Conservation (phyloP, 208 protist species). For the Naegleria lovaniensis region DNA sequence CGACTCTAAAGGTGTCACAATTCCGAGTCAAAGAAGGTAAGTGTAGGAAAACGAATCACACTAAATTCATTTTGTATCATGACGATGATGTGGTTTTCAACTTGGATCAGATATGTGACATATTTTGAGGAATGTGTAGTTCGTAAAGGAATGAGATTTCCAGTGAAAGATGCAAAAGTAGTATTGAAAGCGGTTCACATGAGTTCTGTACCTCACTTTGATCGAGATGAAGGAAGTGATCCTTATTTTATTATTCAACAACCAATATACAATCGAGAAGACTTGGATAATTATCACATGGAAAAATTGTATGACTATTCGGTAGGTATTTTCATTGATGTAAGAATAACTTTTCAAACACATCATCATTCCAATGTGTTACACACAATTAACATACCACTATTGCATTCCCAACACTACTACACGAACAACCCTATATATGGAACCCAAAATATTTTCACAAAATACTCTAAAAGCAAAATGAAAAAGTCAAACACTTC, state of each 20-base stretch:
- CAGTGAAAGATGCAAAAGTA: neutral
- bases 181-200: neutral
- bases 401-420: too few relatives aligned
- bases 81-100: too few relatives aligned
- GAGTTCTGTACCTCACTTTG: neutral
- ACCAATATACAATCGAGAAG: neutral
- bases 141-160: neutral
- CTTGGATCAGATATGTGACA: neutral
- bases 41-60: neutral
- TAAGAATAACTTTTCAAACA: too few relatives aligned
- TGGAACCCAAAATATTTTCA: too few relatives aligned
- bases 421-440: too few relatives aligned
- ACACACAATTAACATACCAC: too few relatives aligned
- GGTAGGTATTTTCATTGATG: too few relatives aligned
- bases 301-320: constrained; percentile 9
- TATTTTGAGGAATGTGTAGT: constrained; percentile 3
- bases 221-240: constrained; percentile 3
- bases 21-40: constrained; percentile 57
- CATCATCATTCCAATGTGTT: too few relatives aligned
- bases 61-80: too few relatives aligned
- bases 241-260: neutral
- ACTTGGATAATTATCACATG: neutral
- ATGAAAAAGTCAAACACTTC: neutral
- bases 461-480: too few relatives aligned
- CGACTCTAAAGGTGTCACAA: constrained; percentile 69